Conservation (phyloP, 2,329 filamentous ascomycete species). For the Xylaria sp. region DNA sequence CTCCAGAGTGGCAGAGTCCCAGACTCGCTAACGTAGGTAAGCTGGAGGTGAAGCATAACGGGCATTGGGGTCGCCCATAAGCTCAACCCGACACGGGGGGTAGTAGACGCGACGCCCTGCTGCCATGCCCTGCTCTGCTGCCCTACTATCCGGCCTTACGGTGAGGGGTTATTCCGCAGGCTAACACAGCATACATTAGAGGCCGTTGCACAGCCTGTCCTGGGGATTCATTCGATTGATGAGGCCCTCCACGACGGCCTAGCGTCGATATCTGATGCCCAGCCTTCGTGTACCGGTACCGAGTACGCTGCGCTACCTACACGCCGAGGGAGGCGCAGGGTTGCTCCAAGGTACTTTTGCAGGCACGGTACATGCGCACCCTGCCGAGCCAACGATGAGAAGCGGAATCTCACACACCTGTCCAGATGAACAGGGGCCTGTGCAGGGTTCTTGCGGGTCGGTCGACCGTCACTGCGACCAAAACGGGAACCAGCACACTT, state of each 20-base stretch:
- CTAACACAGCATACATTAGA: not conserved
- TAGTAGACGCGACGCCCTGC: not conserved
- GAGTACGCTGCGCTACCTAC: not conserved
- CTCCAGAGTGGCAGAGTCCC: no score
- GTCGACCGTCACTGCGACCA: constrained; percentile 9
- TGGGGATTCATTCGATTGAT: constrained; percentile 4
- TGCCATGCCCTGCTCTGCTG: no score
- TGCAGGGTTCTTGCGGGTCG: constrained; percentile 16
- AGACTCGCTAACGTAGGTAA: not conserved
- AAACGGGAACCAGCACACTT: constrained; percentile 12
- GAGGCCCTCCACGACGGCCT: not conserved
- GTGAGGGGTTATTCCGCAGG: constrained; percentile 16
- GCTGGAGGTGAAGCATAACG: not conserved
- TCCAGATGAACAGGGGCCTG: constrained; percentile 14
- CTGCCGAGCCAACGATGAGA: constrained; percentile 12
- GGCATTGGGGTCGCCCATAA: not conserved
- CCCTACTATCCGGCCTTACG: constrained; percentile 16
- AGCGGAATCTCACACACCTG: not conserved
- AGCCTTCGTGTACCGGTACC: not conserved
- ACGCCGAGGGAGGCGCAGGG: not conserved
- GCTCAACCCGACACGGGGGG: not conserved
- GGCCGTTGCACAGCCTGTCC: constrained; percentile 15
- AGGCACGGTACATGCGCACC: not conserved
- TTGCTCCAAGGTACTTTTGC: not conserved
- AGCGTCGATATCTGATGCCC: not conserved